Evolutionary conservation across 345 rosid genomes (phyloP).

Genomic region (Clarkia xantiana): DNA sequence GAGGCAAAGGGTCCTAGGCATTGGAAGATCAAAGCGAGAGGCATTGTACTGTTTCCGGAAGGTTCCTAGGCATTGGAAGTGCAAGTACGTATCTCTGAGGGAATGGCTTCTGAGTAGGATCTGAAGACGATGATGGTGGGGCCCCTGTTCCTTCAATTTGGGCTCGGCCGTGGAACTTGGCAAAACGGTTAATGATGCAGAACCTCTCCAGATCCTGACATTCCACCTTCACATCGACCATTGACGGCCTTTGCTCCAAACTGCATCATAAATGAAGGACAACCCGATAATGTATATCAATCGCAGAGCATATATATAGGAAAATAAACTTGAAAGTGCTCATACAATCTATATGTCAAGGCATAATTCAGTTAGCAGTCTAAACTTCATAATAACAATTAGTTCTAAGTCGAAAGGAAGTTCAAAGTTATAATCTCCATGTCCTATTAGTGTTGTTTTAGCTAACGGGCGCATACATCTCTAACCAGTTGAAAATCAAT

Average conservation of each 20-base stretch:
- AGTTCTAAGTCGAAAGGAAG: no score
- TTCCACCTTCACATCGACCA: conserved; percentile 64
- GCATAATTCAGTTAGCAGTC: no score
- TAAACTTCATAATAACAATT: no score
- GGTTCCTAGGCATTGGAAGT: conserved; percentile 64
- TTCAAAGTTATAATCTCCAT: no score
- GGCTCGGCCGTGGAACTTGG: conserved; percentile 63
- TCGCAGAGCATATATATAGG: neutral
- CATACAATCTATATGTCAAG: no score
- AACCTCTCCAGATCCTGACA: conserved; percentile 69
- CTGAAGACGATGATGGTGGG: conserved; percentile 25
- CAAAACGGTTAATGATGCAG: conserved; percentile 82
- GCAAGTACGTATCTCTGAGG: conserved; percentile 85
- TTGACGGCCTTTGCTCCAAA: conserved; percentile 48
- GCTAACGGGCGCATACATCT: no score
- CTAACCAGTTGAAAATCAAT: no score
- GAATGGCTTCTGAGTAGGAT: conserved; percentile 25
- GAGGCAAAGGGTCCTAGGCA: no score
- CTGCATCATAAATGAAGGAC: conserved; percentile 27
- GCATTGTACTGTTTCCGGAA: conserved; percentile 88
- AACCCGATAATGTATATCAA: neutral
- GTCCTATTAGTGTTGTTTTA: no score
- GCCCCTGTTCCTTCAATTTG: conserved; percentile 37
- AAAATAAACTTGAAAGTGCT: neutral
- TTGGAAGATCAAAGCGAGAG: conserved; percentile 56